Evolutionary conservation across 108 stramenopile species (phyloP), one percentile per base, ranked within the genome.

Genomic region (Skeletonema grethae): DNA sequence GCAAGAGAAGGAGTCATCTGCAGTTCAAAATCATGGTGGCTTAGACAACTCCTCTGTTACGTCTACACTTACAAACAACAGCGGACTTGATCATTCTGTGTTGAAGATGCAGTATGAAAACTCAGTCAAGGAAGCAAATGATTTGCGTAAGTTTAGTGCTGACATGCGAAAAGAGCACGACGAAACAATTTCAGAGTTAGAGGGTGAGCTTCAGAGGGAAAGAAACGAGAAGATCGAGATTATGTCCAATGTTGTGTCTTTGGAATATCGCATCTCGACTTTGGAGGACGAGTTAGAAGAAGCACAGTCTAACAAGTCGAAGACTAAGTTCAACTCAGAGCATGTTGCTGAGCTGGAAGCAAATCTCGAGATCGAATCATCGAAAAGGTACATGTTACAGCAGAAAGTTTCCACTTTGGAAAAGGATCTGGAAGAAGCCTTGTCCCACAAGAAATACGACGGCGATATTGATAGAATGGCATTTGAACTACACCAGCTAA

Each of bases 221-320:
- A 48, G 77, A 25, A 16, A 22, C 0, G 53, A 62, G 16, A 79
- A 70, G 55, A 63, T 45, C 9, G 66, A 72, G 25, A 29, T 55
- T 20, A 56, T 79, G 0, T 66, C 64, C 2, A 10, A 79, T 29
- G 63, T 79, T 41, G 77, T 79, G 35, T 53, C 66, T 1, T 18
- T 79, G 35, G 66, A 79, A 35, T 79, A 57, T 43, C 57, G 66
- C 18, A 60, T 79, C n/a, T 64, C 61, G 3, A 56, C 28, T 9
- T 68, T 79, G 66, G 71, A 79, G 39, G 57, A 65, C 16, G 77
- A 79, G 28, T 57, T 72, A 67, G 77, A 79, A 55, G 70, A 57
- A 0, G 58, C 11, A 48, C 18, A 18, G 11, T 11, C 38, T 11
- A 12, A 39, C 38, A 39, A 39, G 12, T 39, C 38, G 10, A 39